Evolutionary conservation across 805 yeast species (phyloP).

Genomic region (Schwanniomyces pseudopolymorphus): DNA sequence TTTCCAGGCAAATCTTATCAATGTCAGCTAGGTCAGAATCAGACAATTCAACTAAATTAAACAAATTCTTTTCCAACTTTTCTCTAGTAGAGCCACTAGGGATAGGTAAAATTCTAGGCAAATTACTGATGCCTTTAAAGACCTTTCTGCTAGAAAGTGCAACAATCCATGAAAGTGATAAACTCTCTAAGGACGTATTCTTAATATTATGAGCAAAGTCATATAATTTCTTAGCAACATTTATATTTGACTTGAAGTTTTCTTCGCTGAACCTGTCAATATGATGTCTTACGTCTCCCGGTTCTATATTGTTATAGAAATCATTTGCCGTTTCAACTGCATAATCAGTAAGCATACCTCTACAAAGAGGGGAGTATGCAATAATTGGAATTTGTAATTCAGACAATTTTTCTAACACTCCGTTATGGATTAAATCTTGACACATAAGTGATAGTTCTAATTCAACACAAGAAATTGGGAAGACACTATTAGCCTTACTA

Average conservation of each 20-base stretch:
- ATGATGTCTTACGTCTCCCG: constrained; percentile 51
- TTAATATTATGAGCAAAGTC: constrained; percentile 47
- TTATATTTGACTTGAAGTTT: constrained; percentile 52
- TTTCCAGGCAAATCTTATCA: constrained; percentile 40
- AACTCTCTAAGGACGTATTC: constrained; percentile 57
- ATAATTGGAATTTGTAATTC: constrained; percentile 63
- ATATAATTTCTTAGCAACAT: constrained; percentile 48
- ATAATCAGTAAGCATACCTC: constrained; percentile 73
- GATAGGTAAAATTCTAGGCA: constrained; percentile 68
- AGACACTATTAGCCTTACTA: constrained; percentile 52
- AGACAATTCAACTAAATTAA: constrained; percentile 42
- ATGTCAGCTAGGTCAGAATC: constrained; percentile 59
- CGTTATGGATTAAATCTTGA: constrained; percentile 61
- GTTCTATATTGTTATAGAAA: constrained; percentile 45
- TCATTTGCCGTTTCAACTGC: constrained; percentile 37
- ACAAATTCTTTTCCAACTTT: constrained; percentile 63
- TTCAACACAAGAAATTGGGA: constrained; percentile 69
- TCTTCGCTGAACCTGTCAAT: constrained; percentile 63
- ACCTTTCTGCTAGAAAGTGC: constrained; percentile 67
- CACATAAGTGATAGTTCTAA: constrained; percentile 73
- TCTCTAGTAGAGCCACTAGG: constrained; percentile 68
- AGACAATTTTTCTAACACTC: constrained; percentile 58
- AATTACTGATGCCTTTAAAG: constrained; percentile 38
- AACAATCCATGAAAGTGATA: constrained; percentile 43
- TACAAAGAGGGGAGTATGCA: constrained; percentile 81